Percentiles rank a stretch among this genome's conserved stretches.
Conservation (phyloP, 176 grass and related monocot genomes). For the Luzula sylvatica region DNA sequence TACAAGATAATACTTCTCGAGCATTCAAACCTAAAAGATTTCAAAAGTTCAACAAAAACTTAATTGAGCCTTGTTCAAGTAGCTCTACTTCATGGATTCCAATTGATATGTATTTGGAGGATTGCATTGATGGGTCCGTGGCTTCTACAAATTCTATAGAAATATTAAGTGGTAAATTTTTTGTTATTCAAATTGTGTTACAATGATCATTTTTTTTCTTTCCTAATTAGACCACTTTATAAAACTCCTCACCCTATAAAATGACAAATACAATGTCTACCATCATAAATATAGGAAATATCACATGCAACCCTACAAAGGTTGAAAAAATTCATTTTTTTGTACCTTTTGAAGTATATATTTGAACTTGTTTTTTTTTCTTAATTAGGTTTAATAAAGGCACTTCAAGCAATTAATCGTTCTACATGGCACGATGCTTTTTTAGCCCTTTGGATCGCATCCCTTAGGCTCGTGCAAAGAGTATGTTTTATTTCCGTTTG, state of each 20-base stretch:
- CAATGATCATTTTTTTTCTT: too few species aligned
- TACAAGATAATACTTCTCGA: conserved; percentile 29
- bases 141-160: conserved; percentile 86
- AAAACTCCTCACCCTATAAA: too few species aligned
- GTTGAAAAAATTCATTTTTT: neutral
- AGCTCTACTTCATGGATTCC: conserved; percentile 75
- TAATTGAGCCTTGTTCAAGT: conserved; percentile 41
- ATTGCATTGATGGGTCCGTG: conserved; percentile 82
- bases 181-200: conserved; percentile 23
- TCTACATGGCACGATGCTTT: conserved; percentile 92
- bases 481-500: conserved; percentile 36
- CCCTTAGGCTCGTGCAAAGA: conserved; percentile 91
- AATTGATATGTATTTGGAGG: conserved; percentile 93
- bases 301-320: neutral
- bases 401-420: conserved; percentile 78
- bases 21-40: conserved; percentile 37
- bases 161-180: conserved; percentile 68
- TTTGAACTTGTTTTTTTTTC: neutral
- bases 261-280: too few species aligned
- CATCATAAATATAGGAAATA: too few species aligned
- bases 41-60: conserved; percentile 27
- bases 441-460: conserved; percentile 83
- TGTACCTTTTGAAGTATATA: neutral
- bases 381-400: conserved; percentile 78
- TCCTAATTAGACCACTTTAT: too few species aligned